Base-by-base conservation (phyloP, 2,329 filamentous ascomycete genomes). In the Neospermospora avenae region DNA sequence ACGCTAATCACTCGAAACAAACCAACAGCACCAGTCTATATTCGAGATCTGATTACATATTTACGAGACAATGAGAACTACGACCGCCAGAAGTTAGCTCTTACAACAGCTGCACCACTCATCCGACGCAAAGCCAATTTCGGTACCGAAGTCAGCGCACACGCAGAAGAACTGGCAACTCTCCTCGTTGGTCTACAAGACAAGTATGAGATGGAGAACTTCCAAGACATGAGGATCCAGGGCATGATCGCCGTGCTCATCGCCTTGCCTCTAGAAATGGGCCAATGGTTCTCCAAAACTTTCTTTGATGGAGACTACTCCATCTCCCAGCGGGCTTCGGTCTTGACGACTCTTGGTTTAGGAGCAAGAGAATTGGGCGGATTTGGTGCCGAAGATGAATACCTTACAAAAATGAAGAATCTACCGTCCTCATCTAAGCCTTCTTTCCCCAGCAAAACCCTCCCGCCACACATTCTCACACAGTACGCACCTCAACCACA, bases 271-370 rank as follows among this genome's bases (percentile, higher is more conserved):
- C 77, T 84, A 52, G 81, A 83, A 55, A 91, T 97, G 83, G 93
- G 86, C 0, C 89, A 85, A 14, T 96, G 91, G 88, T 90, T 96
- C 60, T 86, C 89, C 3, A 85, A 87, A 59, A 88, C 89, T 0
- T 96, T 95, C 72, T 98, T 97, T 72, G 88, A 91, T 44, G 93
- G 93, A 16, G 95, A 99, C 71, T 93, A 95, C 74, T 96, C 93
- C 0, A 78, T 98, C 39, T 84, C 87, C 0, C 93, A 98, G 72
- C 84, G 95, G 41, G 90, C 89, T 7, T 85, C 89, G 0, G 81
- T 98, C 39, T 85, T 99, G 55, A 88, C 91, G 20, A 87, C 90
- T 0, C 77, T 99, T 3, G 93, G 93, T 0, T 77, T 99, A 0
- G 85, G 89, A 31, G 90, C 90, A 2, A 84, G 93, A 60, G 93